Evolutionary conservation across 306 rosid species (phyloP), one percentile per base, ranked within the genome.

Genomic region (Quercus variabilis): DNA sequence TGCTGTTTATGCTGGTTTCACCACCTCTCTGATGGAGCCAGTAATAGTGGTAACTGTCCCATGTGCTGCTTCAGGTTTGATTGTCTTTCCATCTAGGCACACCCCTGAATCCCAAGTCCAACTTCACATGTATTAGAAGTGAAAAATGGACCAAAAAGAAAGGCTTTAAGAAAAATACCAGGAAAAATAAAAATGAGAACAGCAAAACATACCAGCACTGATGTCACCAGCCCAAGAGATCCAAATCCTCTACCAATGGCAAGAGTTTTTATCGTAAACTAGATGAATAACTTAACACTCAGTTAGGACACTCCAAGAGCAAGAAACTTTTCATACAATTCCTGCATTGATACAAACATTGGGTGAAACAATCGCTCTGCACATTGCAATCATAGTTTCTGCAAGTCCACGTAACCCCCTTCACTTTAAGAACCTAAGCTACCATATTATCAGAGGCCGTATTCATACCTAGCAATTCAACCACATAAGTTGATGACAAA

Each of bases 381-480:
- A 95, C 98, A 87, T 95, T 98, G 73, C 97, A 96, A 87, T 95
- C 98, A 84, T 95, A 95, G 84, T 95, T 95, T 85, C 92, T 95
- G 96, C 98, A 95, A 60, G 99, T 98, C 99, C 98, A 93, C 99
- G 83, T 93, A 95, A 59, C 96, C 99, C 85, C 99, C 96, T 54
- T 95, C 99, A 65, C 98, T 90, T 95, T 93, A 71, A 95, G 84
- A 9, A 97, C 98, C 83, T 95, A 95, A 2, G 98, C 98, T 81
- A 95, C 98, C 99, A 95, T 95, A 83, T 95, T 98, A 86, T 95
- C 99, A 72, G 91, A 89, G 97, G n/a, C 96, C 90, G 79, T 92
- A 98, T 83, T 95, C 98, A 56, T 95, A 89, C 99, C 99, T 91
- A 81, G 21, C 64, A 85, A 80, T 82, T 60, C 75, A 89, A 65